Percentiles rank a stretch among this genome's conserved stretches.
phyloP scores from a whole-genome alignment of 1,139 yeast species.

The Yamadazyma atmosphaerica region DNA sequence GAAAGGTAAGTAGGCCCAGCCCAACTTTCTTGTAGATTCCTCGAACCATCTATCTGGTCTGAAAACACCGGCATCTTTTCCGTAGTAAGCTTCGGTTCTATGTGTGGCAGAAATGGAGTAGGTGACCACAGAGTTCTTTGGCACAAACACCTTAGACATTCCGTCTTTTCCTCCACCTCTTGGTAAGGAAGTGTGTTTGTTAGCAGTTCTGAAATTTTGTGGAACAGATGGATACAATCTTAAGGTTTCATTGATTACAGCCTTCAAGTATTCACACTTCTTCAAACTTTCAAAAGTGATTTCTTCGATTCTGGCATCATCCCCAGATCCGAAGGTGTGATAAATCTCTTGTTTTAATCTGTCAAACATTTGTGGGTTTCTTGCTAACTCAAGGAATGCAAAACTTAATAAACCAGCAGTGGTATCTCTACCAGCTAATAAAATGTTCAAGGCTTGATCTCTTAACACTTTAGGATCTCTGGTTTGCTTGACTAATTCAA shows the following conservation, averaged over 20 bases:
- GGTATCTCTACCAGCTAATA: conserved; percentile 47
- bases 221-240: conserved; percentile 56
- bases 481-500: conserved; percentile 44
- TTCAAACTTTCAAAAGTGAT: conserved; percentile 48
- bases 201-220: conserved; percentile 42
- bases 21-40: conserved; percentile 19
- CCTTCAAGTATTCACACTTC: conserved; percentile 45
- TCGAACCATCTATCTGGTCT: conserved; percentile 48
- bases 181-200: conserved; percentile 46
- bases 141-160: conserved; percentile 35
- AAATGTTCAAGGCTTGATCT: conserved; percentile 43
- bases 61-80: conserved; percentile 42
- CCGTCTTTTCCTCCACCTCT: conserved; percentile 52
- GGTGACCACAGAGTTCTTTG: conserved; percentile 39
- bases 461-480: conserved; percentile 39
- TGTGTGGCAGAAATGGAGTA: conserved; percentile 45
- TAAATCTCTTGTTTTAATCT: conserved; percentile 34
- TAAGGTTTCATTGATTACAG: conserved; percentile 46
- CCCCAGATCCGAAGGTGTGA: conserved; percentile 33
- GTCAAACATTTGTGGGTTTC: conserved; percentile 33
- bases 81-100: conserved; percentile 39
- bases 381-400: conserved; percentile 39
- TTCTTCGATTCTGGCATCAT: conserved; percentile 20
- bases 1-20: conserved; percentile 51
- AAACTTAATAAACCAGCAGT: conserved; percentile 46